Evolutionary conservation across 257 asterid genomes (phyloP).

Genomic region (Craterostigma plantagineum): DNA sequence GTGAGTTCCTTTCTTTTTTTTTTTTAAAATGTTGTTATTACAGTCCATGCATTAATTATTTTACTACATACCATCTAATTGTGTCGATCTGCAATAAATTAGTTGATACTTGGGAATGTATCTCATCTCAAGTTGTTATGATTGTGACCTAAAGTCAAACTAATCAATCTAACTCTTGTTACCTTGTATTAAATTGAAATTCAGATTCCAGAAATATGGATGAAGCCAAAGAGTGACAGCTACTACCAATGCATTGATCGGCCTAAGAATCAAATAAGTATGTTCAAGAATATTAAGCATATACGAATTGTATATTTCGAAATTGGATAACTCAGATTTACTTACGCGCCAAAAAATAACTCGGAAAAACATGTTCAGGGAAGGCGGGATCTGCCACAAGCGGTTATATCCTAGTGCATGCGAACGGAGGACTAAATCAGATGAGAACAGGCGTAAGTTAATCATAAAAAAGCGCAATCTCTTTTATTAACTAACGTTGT

Average conservation of each 20-base stretch:
- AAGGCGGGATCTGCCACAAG: neutral
- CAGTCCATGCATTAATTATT: too few species aligned
- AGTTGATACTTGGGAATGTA: too few species aligned
- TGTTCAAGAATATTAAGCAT: neutral
- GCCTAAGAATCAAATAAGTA: neutral
- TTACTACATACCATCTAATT: too few species aligned
- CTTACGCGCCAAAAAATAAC: neutral
- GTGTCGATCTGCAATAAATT: too few species aligned
- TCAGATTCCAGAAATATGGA: constrained; percentile 2
- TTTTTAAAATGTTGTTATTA: too few species aligned
- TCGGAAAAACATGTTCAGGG: neutral
- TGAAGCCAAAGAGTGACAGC: neutral
- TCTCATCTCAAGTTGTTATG: too few species aligned
- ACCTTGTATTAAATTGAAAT: too few species aligned
- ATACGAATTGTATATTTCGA: neutral
- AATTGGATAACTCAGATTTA: neutral
- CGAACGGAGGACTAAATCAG: constrained; percentile 2
- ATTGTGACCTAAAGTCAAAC: too few species aligned
- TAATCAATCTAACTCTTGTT: too few species aligned
- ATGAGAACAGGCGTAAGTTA: constrained; percentile 3
- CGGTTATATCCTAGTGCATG: constrained; percentile 1
- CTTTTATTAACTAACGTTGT: too few species aligned
- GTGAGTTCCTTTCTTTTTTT: too few species aligned
- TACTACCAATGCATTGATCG: neutral
- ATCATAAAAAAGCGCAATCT: too few species aligned